These are phyloP conservation scores for Globisporangium ultimum DNA, from an alignment of 352 stramenopile genomes.

Conservation along the genomic window DNA sequence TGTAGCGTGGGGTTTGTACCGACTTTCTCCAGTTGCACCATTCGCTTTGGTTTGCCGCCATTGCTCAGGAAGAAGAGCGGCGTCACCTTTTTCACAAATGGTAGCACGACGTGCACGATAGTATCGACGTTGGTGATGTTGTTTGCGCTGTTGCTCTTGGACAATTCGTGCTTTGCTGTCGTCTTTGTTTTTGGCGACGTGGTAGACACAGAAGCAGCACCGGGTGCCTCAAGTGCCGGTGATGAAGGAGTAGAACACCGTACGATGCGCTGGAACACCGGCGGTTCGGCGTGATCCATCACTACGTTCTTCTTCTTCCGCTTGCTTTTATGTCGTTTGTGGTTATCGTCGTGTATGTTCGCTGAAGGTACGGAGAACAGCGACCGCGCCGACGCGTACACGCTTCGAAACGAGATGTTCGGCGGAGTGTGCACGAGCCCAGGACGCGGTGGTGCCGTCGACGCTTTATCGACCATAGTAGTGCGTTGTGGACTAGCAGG, in stretches of 20 bases:
- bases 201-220: neutral
- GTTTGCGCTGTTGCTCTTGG: conserved; percentile 9
- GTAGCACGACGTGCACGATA: conserved; percentile 9
- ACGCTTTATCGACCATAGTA: neutral
- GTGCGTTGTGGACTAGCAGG: neutral
- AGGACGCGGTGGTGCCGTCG: neutral
- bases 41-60: neutral
- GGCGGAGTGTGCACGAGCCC: neutral
- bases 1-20: neutral
- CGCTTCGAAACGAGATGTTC: conserved; percentile 8
- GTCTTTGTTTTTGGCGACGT: too few species aligned
- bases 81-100: conserved; percentile 9
- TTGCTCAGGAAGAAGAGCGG: conserved; percentile 12
- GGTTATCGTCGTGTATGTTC: neutral
- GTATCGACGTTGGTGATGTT: conserved; percentile 3
- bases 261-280: conserved; percentile 33
- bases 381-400: conserved; percentile 15
- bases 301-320: conserved; percentile 39
- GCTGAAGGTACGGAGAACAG: conserved; percentile 5
- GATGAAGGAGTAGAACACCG: too few species aligned
- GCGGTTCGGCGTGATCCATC: conserved; percentile 26
- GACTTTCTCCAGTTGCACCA: neutral
- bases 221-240: conserved; percentile 6
- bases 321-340: conserved; percentile 10
- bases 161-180: too few species aligned